Conservation (phyloP, 1,139 yeast species). For the Taphrina communis region DNA sequence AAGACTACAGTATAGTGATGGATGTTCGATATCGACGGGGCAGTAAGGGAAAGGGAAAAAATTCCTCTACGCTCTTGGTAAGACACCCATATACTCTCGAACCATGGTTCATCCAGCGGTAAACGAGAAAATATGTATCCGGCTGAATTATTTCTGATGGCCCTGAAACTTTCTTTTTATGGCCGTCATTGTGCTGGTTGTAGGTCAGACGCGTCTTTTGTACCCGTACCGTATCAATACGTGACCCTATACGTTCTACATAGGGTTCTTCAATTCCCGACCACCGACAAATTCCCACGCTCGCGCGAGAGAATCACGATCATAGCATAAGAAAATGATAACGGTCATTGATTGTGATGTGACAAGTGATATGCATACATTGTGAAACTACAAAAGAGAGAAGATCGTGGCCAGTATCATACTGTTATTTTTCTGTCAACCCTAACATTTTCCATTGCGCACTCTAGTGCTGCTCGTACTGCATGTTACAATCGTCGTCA, state of each 20-base stretch:
- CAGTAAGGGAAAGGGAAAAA: neutral
- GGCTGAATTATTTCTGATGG: slow-evolving; percentile 25
- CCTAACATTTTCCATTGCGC: too few relatives aligned
- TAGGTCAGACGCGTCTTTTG: slow-evolving; percentile 5
- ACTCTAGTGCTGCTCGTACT: slow-evolving; percentile 3
- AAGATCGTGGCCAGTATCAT: too few relatives aligned
- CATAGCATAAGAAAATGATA: neutral
- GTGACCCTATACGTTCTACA: neutral
- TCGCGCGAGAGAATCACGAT: neutral
- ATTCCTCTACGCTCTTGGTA: slow-evolving; percentile 24
- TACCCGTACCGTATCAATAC: neutral
- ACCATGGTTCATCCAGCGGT: slow-evolving; percentile 28
- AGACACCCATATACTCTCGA: slow-evolving; percentile 20
- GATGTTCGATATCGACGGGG: slow-evolving; percentile 34
- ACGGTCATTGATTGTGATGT: neutral
- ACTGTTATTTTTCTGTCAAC: too few relatives aligned
- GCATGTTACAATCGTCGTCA: slow-evolving; percentile 9
- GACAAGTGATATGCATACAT: neutral
- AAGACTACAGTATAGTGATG: too few relatives aligned
- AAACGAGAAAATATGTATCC: slow-evolving; percentile 13
- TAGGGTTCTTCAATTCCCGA: neutral
- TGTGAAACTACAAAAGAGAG: neutral
- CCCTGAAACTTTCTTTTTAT: slow-evolving; percentile 17
- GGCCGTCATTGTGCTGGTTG: neutral
- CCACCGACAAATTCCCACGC: neutral